Evolutionary conservation across 164 flowering plant genomes (phyloP), one percentile per base, ranked within the genome.

Genomic region (Akebia trifoliata): DNA sequence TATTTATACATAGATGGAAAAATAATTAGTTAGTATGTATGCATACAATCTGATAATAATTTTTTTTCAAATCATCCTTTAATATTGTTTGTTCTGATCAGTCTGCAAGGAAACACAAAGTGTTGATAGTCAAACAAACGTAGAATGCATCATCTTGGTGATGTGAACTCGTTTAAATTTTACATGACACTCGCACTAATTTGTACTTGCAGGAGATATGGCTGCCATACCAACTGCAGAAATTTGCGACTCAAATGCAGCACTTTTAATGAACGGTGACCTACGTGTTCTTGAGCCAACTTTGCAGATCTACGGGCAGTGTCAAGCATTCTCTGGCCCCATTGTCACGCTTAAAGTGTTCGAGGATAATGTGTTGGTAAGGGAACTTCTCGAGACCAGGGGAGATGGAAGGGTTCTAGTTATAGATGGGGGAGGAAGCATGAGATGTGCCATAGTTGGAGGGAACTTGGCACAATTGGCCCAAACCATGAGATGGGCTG

Each of bases 391-490:
- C 8, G 90, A 82, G 69, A 76, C 62, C 38, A 78, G 39, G 64
- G 90, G 95, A 1, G 87, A 82, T 28, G 88, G 95, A 32, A 69
- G 88, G 62, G 86, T 87, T 40, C 62, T 87, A 6, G 87, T 82
- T n/a, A 70, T 87, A 22, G 90, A 84, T 49, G 90, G 90, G 14
- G 88, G 85, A 9, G 90, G 84, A 8, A 87, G 95, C 79, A 66
- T 61, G 70, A 75, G 88, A 62, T 84, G 91, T 62, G 91, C 95
- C 4, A 30, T 87, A 31, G 63, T 87, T 24, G 95, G 91, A 14
- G 91, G 95, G 22, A 84, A 84, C 54, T 67, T 85, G 49, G 86
- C 73, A 21, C 82, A 70, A 21, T 70, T 79, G 66, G 95, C 88
- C 40, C 86, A 81, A 38, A 79, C 75, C 54, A 81, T 61, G 67